These are phyloP conservation scores for Umbelopsis vinacea DNA, from an alignment of 192 early-diverging fungal species.

Conservation along the genomic window DNA sequence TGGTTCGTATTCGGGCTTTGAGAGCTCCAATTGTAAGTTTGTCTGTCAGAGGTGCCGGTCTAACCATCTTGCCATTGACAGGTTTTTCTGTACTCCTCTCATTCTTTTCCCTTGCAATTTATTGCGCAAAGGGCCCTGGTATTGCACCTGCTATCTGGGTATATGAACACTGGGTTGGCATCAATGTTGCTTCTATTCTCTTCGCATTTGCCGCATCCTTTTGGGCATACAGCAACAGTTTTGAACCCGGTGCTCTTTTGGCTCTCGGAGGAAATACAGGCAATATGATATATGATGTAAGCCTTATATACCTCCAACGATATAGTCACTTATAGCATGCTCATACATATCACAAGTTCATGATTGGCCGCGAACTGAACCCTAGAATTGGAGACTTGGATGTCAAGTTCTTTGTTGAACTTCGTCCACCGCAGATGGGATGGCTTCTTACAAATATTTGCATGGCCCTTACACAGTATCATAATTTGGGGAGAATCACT, in stretches of 20 bases:
- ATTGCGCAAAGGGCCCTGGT: conserved; percentile 3
- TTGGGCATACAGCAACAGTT: conserved; percentile 78
- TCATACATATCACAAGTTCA: conserved; percentile 58
- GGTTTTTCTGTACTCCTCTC: conserved; percentile 1
- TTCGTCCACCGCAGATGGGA: conserved; percentile 91
- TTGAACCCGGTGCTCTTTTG: conserved; percentile 67
- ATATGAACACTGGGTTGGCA: conserved; percentile 75
- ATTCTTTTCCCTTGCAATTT: neutral
- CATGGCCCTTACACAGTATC: conserved; percentile 79
- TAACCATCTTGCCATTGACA: neutral
- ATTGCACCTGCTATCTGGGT: conserved; percentile 62
- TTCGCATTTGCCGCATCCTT: conserved; percentile 68
- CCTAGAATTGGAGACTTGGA: conserved; percentile 85
- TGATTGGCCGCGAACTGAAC: conserved; percentile 96
- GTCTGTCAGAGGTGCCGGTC: neutral
- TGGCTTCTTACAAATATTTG: conserved; percentile 85
- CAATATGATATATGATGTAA: conserved; percentile 83
- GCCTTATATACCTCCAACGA: neutral
- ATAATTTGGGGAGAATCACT: conserved; percentile 65
- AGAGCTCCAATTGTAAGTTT: neutral
- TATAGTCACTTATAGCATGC: neutral
- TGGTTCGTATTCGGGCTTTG: conserved; percentile 35
- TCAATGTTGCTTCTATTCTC: conserved; percentile 70
- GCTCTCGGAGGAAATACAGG: conserved; percentile 92
- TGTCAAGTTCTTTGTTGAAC: conserved; percentile 93